Base-by-base conservation (phyloP, 805 yeast genomes). In the Suhomyces prunicola region DNA sequence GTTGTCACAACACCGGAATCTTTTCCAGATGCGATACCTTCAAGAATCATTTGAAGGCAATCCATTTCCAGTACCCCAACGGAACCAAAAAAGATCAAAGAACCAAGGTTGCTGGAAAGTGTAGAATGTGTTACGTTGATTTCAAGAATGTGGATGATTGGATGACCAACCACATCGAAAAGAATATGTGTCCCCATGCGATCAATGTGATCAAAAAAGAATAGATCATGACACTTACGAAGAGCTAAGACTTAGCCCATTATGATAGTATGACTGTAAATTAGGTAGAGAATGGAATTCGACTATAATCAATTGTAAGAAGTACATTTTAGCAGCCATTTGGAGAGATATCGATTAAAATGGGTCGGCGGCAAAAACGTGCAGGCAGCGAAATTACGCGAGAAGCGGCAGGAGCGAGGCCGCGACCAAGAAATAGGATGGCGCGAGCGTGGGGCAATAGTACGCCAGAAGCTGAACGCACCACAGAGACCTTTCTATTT, bases 1-100 rank as follows among this genome's bases (percentile, higher is more conserved):
- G 79, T 56, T 90, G 97, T 65, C 97, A 91, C 66, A 81, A 82
- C 51, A 83, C 90, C 6, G 97, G 97, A 5, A 85, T 88, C 29
- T 91, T 91, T 62, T 84, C 91, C 10, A 78, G 97, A 48, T 88
- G 97, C 66, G 97, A 91, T 66, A 91, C 97, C 4, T 91, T 83
- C 72, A 91, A 91, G 65, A 91, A 91, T 70, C 97, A 91, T 70
- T 75, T 91, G 56, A 89, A 88, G 67, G 96, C 97, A 1, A 79
- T 91, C 56, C 97, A 91, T 65, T 91, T 91, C 67, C 87, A 83
- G 58, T 91, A 91, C 68, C 97, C 97, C 5, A 80, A 80, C 40
- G 96, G 96, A 6, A 90, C 96, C 3, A 83, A 85, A 64, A 90
- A 90, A 69, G 84, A 82, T 55, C 87, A 89, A 61, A 79, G 97